Evolutionary conservation across 345 rosid genomes (phyloP), one percentile per base, ranked within the genome.

Genomic region (Theobroma cacao): DNA sequence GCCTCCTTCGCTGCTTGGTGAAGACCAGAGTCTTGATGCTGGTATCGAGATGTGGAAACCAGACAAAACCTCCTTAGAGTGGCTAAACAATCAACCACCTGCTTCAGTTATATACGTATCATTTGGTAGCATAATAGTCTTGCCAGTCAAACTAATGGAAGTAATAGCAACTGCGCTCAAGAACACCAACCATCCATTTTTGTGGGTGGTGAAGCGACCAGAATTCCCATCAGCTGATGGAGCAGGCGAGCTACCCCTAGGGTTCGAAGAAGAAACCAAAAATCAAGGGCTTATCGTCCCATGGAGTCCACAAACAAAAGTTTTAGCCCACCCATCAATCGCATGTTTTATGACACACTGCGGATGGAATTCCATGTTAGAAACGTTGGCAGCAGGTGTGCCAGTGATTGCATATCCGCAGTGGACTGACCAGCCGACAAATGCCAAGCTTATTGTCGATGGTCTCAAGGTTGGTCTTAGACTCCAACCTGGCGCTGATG

Each of bases 401-500:
- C 92, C 92, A 7, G 81, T 87, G 33, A 77, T 90, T 2, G 89
- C 85, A 18, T 82, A 55, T 77, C 92, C 92, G 6, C 84, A 83
- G 2, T 90, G 89, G 89, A 77, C 82, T 3, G 94, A 90, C 80
- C 94, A 88, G 75, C 89, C 88, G 5, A 86, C 89, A 0, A 89
- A 86, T 43, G 92, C 89, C 0, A 89, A 87, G 80, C 89, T 87
- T 61, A 33, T 87, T 0, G 75, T 63, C 5, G 88, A 87, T 70
- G 88, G 88, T 56, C 86, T 87, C 14, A 81, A 79, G 43, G 79
- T 80, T 2, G 91, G 91, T 20, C 13, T 86, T 28, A 87, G 88
- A 80, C 45, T 87, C 15, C 63, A 78, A 53, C 72, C 59, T 17
- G 78, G 76, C 13, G 33, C 70, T 9, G 85, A 77, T 8, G 88